These are phyloP conservation scores for Aspergillus quadrilineatus DNA, from an alignment of 2,329 filamentous ascomycete species.

Conservation along the genomic window DNA sequence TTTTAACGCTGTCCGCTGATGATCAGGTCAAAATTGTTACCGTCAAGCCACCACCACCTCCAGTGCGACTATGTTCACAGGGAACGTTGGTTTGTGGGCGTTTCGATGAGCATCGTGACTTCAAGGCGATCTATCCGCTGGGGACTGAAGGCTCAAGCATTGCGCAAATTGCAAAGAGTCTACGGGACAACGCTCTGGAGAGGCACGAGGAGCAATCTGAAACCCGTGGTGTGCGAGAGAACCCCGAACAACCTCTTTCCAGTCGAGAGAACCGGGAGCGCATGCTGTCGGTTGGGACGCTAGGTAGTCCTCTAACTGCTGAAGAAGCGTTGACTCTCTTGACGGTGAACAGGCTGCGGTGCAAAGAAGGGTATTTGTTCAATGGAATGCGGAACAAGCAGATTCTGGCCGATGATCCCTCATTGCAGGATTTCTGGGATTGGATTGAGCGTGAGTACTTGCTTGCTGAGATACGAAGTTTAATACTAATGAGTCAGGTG, in stretches of 20 bases:
- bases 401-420: conserved; percentile 56
- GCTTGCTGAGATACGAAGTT: not conserved
- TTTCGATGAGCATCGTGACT: conserved; percentile 28
- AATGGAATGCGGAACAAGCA: conserved; percentile 55
- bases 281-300: conserved; percentile 30
- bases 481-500: conserved; percentile 31
- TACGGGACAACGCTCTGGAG: conserved; percentile 27
- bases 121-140: conserved; percentile 34
- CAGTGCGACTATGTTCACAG: conserved; percentile 40
- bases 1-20: conserved; percentile 54
- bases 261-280: conserved; percentile 42
- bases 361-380: conserved; percentile 55
- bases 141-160: conserved; percentile 28
- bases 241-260: conserved; percentile 27
- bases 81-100: conserved; percentile 34
- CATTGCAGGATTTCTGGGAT: conserved; percentile 59
- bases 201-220: conserved; percentile 15
- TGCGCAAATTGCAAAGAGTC: conserved; percentile 30
- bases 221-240: not conserved
- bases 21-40: conserved; percentile 52
- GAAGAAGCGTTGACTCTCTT: conserved; percentile 42
- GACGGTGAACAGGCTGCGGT: conserved; percentile 48
- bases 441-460: conserved; percentile 52
- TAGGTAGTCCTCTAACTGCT: conserved; percentile 31
- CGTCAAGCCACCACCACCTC: conserved; percentile 43